These are phyloP conservation scores for Kwoniella sp. DNA, from an alignment of 768 basidiomycete genomes.

Conservation along the genomic window DNA sequence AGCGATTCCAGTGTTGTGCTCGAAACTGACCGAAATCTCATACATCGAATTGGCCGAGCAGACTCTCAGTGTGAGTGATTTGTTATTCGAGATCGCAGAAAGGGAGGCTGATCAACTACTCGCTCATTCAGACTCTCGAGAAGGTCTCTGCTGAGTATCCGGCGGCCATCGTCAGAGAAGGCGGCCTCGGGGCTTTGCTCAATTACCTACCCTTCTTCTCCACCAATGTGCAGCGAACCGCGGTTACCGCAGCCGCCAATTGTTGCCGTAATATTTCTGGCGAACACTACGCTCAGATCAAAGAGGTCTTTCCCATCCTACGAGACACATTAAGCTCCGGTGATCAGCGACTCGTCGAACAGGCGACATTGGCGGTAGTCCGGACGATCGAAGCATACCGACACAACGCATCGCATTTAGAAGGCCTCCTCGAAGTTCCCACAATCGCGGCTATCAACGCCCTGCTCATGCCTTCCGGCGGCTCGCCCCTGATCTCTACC, in stretches of 20 bases:
- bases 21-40: conserved; percentile 92
- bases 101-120: conserved; percentile 14
- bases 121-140: conserved; percentile 63
- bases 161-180: conserved; percentile 89
- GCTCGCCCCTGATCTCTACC: conserved; percentile 73
- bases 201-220: conserved; percentile 98
- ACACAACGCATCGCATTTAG: conserved; percentile 75
- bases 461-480: conserved; percentile 74
- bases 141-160: conserved; percentile 99
- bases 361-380: conserved; percentile 89
- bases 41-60: conserved; percentile 98
- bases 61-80: conserved; percentile 81
- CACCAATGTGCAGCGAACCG: conserved; percentile 93
- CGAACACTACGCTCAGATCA: conserved; percentile 84
- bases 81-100: neutral
- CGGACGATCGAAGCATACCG: conserved; percentile 91
- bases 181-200: conserved; percentile 84
- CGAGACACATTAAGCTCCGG: conserved; percentile 85
- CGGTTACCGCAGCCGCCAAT: conserved; percentile 91
- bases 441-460: conserved; percentile 79
- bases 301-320: conserved; percentile 76
- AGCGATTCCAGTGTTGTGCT: conserved; percentile 95
- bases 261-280: conserved; percentile 88
- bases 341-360: conserved; percentile 96
- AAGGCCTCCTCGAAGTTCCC: conserved; percentile 68